These are phyloP conservation scores for Hypoxylon perforatum DNA, from an alignment of 495 filamentous ascomycete species.

Conservation along the genomic window DNA sequence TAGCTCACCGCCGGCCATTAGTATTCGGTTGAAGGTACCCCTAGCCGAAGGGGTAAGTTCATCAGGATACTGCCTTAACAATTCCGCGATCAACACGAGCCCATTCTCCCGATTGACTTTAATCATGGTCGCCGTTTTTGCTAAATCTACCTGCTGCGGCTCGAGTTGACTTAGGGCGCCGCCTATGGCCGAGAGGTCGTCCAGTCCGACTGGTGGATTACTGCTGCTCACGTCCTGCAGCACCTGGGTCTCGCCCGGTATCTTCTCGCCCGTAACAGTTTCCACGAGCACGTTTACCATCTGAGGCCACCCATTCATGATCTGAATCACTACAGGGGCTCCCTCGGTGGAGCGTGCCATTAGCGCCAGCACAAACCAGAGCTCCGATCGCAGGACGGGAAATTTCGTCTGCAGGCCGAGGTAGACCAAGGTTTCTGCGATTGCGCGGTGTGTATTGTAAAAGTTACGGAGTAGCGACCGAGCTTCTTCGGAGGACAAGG, in stretches of 20 bases:
- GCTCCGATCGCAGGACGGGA: conserved; percentile 76
- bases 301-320: conserved; percentile 60
- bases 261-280: conserved; percentile 54
- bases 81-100: conserved; percentile 68
- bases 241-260: conserved; percentile 37
- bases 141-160: conserved; percentile 50
- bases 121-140: conserved; percentile 46
- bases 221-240: conserved; percentile 37
- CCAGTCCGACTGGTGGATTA: conserved; percentile 11
- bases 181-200: conserved; percentile 8
- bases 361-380: conserved; percentile 78
- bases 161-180: conserved; percentile 36
- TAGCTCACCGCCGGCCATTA: conserved; percentile 50
- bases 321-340: conserved; percentile 59
- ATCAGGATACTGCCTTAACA: conserved; percentile 62
- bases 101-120: conserved; percentile 71
- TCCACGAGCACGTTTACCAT: conserved; percentile 61
- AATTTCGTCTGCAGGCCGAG: conserved; percentile 76
- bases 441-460: conserved; percentile 60
- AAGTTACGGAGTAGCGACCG: conserved; percentile 56
- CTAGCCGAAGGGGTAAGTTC: conserved; percentile 49
- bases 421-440: conserved; percentile 66
- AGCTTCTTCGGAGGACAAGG: conserved; percentile 9
- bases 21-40: conserved; percentile 49
- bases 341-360: conserved; percentile 68